phyloP scores from a whole-genome alignment of 768 basidiomycete genomes.

The Phaeotremella skinneri region DNA sequence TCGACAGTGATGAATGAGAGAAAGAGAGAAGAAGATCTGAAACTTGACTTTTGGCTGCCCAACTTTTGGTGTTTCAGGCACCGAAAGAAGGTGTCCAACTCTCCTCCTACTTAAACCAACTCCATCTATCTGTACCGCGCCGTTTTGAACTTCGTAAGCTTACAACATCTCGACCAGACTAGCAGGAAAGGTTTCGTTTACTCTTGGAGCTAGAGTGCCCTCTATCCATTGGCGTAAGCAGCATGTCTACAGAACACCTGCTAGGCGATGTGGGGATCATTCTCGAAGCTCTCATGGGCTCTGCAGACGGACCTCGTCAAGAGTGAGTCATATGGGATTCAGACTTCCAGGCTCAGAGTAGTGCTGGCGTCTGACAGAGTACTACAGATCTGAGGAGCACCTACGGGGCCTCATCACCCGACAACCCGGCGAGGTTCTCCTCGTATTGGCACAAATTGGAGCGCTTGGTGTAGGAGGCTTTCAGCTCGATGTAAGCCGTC shows the following conservation, averaged over 20 bases:
- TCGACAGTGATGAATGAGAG: no score
- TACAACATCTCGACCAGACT: no score
- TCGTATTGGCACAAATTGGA: conserved; percentile 43
- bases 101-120: no score
- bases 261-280: conserved; percentile 32
- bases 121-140: no score
- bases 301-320: conserved; percentile 25
- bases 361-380: neutral
- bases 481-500: conserved; percentile 36
- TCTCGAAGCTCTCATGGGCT: conserved; percentile 37
- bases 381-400: conserved; percentile 35
- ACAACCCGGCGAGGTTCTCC: conserved; percentile 31
- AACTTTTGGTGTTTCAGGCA: no score
- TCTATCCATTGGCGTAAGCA: no score
- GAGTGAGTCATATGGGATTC: conserved; percentile 34
- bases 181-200: no score
- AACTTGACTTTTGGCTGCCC: no score
- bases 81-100: no score
- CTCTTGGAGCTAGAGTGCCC: no score
- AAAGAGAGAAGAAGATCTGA: no score
- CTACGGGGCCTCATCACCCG: conserved; percentile 24
- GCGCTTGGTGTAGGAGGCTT: conserved; percentile 43
- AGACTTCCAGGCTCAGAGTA: neutral
- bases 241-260: conserved; percentile 47
- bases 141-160: no score